Evolutionary conservation across 306 rosid species (phyloP).

Genomic region (Glycine tomentella): DNA sequence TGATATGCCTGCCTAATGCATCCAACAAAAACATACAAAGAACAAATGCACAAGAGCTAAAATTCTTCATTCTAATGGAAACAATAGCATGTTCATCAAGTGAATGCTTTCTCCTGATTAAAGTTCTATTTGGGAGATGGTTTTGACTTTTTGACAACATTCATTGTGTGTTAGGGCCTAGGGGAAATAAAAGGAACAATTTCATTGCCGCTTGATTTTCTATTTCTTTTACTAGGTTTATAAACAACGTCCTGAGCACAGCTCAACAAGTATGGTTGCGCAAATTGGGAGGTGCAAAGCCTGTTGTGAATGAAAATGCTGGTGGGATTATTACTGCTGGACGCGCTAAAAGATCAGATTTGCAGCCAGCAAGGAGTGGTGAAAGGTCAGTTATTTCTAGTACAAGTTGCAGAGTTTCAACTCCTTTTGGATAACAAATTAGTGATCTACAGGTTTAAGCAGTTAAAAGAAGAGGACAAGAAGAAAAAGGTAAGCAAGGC

Average conservation of each 20-base stretch:
- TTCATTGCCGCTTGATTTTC: slow-evolving; percentile 20
- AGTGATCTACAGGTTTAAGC: slow-evolving; percentile 68
- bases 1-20: slow-evolving; percentile 20
- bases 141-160: not conserved
- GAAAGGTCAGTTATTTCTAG: slow-evolving; percentile 72
- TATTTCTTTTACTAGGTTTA: slow-evolving; percentile 67
- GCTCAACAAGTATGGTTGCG: slow-evolving; percentile 99
- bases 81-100: slow-evolving; percentile 25
- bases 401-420: slow-evolving; percentile 30
- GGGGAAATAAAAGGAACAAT: slow-evolving; percentile 21
- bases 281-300: slow-evolving; percentile 95
- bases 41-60: slow-evolving; percentile 1
- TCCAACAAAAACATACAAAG: slow-evolving; percentile 17
- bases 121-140: slow-evolving; percentile 20
- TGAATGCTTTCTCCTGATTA: slow-evolving; percentile 24
- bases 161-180: not conserved
- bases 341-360: slow-evolving; percentile 84
- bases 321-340: slow-evolving; percentile 97
- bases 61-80: slow-evolving; percentile 33
- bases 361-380: slow-evolving; percentile 67
- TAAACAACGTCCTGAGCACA: slow-evolving; percentile 93
- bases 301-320: slow-evolving; percentile 75
- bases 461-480: slow-evolving; percentile 74
- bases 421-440: slow-evolving; percentile 33
- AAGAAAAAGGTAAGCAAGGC: slow-evolving; percentile 65